Evolutionary conservation across 2,329 filamentous ascomycete species (phyloP).

Genomic region (Emergomyces pasteurianus): DNA sequence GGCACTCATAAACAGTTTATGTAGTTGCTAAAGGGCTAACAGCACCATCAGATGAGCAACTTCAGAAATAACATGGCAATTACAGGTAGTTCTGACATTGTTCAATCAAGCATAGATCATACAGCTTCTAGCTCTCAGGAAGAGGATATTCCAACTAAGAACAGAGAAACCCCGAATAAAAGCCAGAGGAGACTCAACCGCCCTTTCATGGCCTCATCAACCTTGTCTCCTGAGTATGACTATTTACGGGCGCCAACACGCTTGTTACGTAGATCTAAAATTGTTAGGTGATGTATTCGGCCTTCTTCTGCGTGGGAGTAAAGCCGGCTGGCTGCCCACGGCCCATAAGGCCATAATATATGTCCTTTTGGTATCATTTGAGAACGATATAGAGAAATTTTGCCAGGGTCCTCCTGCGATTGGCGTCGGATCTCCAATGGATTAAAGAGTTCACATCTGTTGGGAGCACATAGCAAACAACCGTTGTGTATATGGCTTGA

Average conservation of each 20-base stretch:
- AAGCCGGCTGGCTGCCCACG: background rate
- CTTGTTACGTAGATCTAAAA: background rate
- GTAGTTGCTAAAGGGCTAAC: background rate
- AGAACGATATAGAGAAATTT: too few relatives aligned
- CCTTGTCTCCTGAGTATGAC: too few relatives aligned
- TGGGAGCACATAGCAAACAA: background rate
- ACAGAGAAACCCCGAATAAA: background rate
- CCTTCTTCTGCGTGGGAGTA: background rate
- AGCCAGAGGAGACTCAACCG: background rate
- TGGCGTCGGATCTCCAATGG: background rate
- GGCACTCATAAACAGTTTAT: background rate
- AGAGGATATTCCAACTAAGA: background rate
- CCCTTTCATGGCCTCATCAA: background rate
- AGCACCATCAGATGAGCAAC: background rate
- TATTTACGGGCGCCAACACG: background rate
- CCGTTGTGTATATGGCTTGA: background rate
- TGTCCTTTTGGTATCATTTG: background rate
- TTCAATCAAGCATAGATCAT: background rate
- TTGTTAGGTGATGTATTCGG: background rate
- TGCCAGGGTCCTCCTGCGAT: background rate
- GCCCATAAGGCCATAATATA: background rate
- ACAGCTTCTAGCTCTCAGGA: background rate
- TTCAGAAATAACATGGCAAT: background rate
- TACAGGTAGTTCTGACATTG: background rate
- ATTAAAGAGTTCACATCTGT: background rate